Evolutionary conservation across 805 yeast species (phyloP), one percentile per base, ranked within the genome.

Genomic region (Starmerella vitae): DNA sequence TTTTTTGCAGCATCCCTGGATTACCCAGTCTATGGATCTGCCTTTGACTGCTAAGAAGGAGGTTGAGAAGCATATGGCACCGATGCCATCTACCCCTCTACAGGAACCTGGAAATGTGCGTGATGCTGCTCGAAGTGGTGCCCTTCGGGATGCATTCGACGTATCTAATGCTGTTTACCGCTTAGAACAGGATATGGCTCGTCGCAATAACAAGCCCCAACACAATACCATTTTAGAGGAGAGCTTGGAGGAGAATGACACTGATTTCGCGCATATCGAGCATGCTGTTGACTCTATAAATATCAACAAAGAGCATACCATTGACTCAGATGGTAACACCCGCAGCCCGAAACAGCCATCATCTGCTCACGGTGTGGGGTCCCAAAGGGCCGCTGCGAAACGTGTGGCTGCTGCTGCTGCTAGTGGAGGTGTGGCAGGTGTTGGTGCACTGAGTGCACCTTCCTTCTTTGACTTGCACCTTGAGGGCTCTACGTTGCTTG

Each of bases 121-220:
- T 15, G 56, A 66, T 13, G 64, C 65, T 3, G 85, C 85, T 4
- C 84, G 82, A 2, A 84, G 85, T 1, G 78, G 76, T 35, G 83
- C 84, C 0, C 68, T 83, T 59, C 74, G 82, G 48, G 94, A 83
- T 51, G 93, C 86, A 10, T 83, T 83, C 57, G 93, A 83, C 52
- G 74, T 83, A 7, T 76, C 85, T 21, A 78, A 83, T 36, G 93
- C 93, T 5, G 84, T 83, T 14, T 88, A 82, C 54, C 74, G 94
- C 51, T 69, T 71, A 63, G 84, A 78, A 37, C 81, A 76, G 54
- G 86, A 78, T 39, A 55, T 56, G 42, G 66, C 70, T 6, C 48
- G 61, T 6, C 50, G 49, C 26, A 53, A 48, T 26, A 44, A 51
- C 46, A 41, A 25, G 39, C 46, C 36, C 32, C 50, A 17, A 9